Evolutionary conservation across 352 stramenopile species (phyloP).

Genomic region (Globisporangium yorkense): DNA sequence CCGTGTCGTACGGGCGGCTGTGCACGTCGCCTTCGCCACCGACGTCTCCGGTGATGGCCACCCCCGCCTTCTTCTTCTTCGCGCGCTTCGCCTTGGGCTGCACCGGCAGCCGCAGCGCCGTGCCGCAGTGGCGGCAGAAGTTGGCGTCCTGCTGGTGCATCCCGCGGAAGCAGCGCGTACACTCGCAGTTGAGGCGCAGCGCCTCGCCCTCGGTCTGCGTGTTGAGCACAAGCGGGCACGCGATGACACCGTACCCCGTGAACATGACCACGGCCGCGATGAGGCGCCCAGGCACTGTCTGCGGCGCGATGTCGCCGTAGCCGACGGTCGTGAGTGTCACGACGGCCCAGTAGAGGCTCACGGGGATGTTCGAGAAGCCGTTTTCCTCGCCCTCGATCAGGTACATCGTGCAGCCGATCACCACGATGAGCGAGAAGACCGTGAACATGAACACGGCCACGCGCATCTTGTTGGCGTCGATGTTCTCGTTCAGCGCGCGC

Average conservation of each 20-base stretch:
- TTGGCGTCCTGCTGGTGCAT: constrained; percentile 47
- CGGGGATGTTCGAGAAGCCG: constrained; percentile 66
- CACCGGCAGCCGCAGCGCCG: constrained; percentile 24
- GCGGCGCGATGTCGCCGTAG: constrained; percentile 45
- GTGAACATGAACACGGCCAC: constrained; percentile 75
- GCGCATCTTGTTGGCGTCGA: constrained; percentile 73
- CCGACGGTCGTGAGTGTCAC: constrained; percentile 52
- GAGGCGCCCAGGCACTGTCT: constrained; percentile 39
- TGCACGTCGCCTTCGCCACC: background rate
- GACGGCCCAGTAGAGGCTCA: constrained; percentile 48
- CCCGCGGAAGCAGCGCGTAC: constrained; percentile 28
- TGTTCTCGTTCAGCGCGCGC: constrained; percentile 65
- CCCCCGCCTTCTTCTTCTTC: constrained; percentile 18
- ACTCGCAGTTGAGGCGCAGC: constrained; percentile 35
- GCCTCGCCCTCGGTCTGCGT: constrained; percentile 27
- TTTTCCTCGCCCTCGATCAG: constrained; percentile 73
- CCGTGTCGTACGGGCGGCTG: background rate
- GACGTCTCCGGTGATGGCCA: background rate
- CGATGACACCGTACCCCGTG: constrained; percentile 41
- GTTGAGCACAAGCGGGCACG: constrained; percentile 42
- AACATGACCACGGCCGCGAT: constrained; percentile 50
- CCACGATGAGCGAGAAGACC: constrained; percentile 69
- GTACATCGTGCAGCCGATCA: constrained; percentile 83
- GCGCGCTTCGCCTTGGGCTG: constrained; percentile 20
- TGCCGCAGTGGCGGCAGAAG: constrained; percentile 39